Conservation (phyloP, 192 early-diverging fungal species). For the Endogone sp. region DNA sequence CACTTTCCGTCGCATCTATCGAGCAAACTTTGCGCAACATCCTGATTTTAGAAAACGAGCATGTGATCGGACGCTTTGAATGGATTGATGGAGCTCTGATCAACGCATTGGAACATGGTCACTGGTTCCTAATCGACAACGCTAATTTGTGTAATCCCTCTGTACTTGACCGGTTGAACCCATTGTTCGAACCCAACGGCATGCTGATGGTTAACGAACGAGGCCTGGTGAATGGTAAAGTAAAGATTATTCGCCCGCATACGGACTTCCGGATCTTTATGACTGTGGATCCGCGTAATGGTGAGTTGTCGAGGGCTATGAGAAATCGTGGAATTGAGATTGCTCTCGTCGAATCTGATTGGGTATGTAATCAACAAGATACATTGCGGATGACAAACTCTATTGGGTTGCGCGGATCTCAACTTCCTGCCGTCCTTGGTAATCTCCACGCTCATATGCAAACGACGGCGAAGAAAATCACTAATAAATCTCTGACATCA, state of each 20-base stretch:
- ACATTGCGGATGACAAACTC: background rate
- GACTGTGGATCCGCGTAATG: conserved; percentile 88
- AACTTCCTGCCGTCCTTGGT: no score
- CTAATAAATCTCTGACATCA: no score
- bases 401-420: no score
- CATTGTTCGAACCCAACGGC: conserved; percentile 87
- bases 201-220: conserved; percentile 86
- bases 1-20: background rate
- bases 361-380: background rate
- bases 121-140: conserved; percentile 95
- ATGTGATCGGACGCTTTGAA: conserved; percentile 83
- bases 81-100: conserved; percentile 97
- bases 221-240: conserved; percentile 76
- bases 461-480: no score
- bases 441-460: no score
- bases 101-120: conserved; percentile 81
- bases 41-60: conserved; percentile 37
- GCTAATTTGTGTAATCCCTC: conserved; percentile 94
- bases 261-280: conserved; percentile 93
- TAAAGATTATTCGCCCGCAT: conserved; percentile 77
- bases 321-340: conserved; percentile 97
- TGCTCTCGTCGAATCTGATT: conserved; percentile 51
- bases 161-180: conserved; percentile 93
- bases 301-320: conserved; percentile 97
- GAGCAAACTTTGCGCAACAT: conserved; percentile 16